Conservation (phyloP, 2,329 filamentous ascomycete genomes). For the Didymella exigua region DNA sequence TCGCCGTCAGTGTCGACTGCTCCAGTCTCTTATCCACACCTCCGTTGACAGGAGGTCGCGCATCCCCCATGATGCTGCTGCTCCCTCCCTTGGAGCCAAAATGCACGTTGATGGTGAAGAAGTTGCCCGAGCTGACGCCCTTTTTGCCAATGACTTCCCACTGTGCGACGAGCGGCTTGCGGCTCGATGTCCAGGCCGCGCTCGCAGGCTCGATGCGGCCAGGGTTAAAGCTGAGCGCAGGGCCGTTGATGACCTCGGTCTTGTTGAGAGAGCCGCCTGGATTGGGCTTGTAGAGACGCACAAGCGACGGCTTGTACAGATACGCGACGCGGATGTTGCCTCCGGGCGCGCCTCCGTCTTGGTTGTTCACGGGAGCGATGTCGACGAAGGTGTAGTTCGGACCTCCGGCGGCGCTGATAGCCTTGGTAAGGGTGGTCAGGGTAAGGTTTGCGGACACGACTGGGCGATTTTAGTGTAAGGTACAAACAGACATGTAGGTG, state of each 20-base stretch:
- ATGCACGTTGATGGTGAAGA: constrained; percentile 77
- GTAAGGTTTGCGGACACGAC: constrained; percentile 64
- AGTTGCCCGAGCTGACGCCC: constrained; percentile 49
- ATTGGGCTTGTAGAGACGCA: constrained; percentile 66
- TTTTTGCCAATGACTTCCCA: constrained; percentile 65
- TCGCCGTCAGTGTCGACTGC: constrained; percentile 65
- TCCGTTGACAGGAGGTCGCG: constrained; percentile 69
- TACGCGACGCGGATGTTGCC: constrained; percentile 76
- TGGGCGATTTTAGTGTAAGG: constrained; percentile 10
- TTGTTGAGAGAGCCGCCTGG: constrained; percentile 61
- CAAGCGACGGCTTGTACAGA: constrained; percentile 66
- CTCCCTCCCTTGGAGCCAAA: constrained; percentile 70
- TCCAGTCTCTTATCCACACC: constrained; percentile 62
- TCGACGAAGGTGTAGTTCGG: constrained; percentile 64
- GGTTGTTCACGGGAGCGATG: constrained; percentile 63
- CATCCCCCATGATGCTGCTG: constrained; percentile 68
- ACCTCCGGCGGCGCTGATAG: constrained; percentile 58
- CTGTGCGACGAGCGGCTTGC: constrained; percentile 70
- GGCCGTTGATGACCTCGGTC: constrained; percentile 63
- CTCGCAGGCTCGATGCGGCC: constrained; percentile 69
- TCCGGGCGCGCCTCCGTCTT: constrained; percentile 70
- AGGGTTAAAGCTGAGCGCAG: constrained; percentile 70
- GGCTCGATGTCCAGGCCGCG: constrained; percentile 63
- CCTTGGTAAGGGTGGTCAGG: constrained; percentile 60
- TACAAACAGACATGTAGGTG: neutral